These are phyloP conservation scores for Trichoderma asperellum DNA, from an alignment of 2,329 filamentous ascomycete species.

Conservation along the genomic window DNA sequence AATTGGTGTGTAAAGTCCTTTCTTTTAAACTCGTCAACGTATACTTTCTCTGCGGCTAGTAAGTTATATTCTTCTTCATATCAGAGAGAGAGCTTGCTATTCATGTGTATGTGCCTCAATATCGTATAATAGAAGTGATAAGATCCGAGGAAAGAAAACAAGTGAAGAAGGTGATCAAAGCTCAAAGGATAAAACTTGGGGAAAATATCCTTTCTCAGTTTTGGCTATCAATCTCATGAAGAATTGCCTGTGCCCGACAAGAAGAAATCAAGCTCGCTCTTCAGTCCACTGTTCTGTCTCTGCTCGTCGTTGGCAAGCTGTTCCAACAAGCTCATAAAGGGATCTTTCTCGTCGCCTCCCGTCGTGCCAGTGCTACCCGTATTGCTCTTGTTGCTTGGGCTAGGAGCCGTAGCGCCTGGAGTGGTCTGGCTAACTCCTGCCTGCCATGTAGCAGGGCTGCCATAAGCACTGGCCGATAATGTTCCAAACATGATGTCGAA, in stretches of 20 bases:
- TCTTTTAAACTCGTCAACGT: not conserved
- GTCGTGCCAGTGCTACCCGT: constrained; percentile 53
- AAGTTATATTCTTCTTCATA: not conserved
- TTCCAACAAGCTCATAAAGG: constrained; percentile 77
- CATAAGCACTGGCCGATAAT: constrained; percentile 56
- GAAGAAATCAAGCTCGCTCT: constrained; percentile 80
- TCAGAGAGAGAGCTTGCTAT: not conserved
- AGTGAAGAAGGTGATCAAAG: not conserved
- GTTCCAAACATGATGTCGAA: constrained; percentile 66
- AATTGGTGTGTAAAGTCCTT: not conserved
- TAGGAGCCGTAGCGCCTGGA: constrained; percentile 36
- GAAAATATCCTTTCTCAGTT: not conserved
- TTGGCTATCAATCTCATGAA: not conserved
- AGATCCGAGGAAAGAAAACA: not conserved
- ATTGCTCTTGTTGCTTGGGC: constrained; percentile 55
- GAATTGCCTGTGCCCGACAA: constrained; percentile 45
- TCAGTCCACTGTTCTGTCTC: constrained; percentile 60
- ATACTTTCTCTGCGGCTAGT: not conserved
- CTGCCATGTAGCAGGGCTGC: constrained; percentile 58
- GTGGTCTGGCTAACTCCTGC: constrained; percentile 37
- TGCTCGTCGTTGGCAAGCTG: constrained; percentile 83
- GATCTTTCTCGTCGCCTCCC: constrained; percentile 70
- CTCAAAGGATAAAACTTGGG: not conserved
- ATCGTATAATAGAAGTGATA: not conserved
- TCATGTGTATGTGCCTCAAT: not conserved